These are phyloP conservation scores for Carex littledalei DNA, from an alignment of 176 grass and related monocot genomes.

Conservation along the genomic window DNA sequence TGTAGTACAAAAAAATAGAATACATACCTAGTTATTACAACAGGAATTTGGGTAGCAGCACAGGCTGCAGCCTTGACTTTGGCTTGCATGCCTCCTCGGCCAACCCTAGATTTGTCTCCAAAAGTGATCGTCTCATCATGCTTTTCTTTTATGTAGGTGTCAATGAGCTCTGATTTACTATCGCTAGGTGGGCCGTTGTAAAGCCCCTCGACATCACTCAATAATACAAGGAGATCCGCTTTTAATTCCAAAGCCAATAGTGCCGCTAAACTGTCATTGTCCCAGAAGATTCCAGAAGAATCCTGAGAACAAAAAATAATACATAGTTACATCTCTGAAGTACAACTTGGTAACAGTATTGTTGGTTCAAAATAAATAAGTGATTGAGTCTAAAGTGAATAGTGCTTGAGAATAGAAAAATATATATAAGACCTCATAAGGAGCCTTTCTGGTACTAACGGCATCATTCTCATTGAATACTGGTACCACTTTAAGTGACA, in stretches of 20 bases:
- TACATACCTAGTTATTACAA: conserved; percentile 64
- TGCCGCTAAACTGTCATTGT: conserved; percentile 98
- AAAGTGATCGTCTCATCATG: conserved; percentile 83
- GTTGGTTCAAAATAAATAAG: not conserved
- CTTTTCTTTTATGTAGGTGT: conserved; percentile 86
- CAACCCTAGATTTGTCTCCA: conserved; percentile 95
- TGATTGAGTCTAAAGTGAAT: conserved; percentile 1
- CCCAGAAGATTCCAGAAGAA: conserved; percentile 98
- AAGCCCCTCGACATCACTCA: conserved; percentile 96
- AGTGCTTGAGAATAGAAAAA: not conserved
- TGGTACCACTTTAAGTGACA: conserved; percentile 76
- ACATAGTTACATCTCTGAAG: not conserved
- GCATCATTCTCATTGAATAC: conserved; percentile 99
- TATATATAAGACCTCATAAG: conserved; percentile 56
- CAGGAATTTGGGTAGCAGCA: conserved; percentile 77
- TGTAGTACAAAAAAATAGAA: too few relatives aligned
- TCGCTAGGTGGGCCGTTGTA: conserved; percentile 86
- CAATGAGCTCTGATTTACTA: conserved; percentile 67
- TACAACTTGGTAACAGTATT: not conserved
- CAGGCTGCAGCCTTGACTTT: conserved; percentile 86
- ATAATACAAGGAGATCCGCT: conserved; percentile 80
- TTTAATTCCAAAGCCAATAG: conserved; percentile 88
- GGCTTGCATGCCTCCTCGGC: conserved; percentile 96
- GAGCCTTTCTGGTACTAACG: conserved; percentile 91
- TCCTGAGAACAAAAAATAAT: conserved; percentile 48